phyloP scores from a whole-genome alignment of 176 grass and related monocot species.

The Oryza glumipatula region DNA sequence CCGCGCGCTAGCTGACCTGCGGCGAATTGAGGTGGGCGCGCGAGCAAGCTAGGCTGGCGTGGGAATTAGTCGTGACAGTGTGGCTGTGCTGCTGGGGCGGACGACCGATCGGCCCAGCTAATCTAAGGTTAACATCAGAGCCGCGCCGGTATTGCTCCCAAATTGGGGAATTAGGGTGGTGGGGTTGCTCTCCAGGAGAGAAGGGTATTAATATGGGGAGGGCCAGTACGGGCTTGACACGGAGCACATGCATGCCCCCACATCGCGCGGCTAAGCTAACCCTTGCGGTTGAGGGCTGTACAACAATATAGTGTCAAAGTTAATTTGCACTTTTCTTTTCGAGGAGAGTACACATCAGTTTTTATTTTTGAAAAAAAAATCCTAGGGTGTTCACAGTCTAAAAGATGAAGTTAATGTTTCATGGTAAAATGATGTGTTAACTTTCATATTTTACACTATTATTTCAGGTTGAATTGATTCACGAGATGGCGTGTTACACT shows the following conservation, averaged over 20 bases:
- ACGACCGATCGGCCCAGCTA: not conserved
- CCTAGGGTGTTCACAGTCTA: too few species aligned
- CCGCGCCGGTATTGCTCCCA: conserved; percentile 1
- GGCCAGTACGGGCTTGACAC: conserved; percentile 51
- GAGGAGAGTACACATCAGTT: not conserved
- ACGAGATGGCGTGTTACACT: too few species aligned
- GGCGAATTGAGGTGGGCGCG: not conserved
- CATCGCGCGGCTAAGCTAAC: conserved; percentile 5
- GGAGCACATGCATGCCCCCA: conserved; percentile 35
- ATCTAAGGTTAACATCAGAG: not conserved
- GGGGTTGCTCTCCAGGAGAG: conserved; percentile 38
- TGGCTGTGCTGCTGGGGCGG: too few species aligned
- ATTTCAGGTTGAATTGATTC: too few species aligned
- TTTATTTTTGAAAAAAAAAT: too few species aligned
- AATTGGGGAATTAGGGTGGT: conserved; percentile 26
- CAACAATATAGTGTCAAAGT: not conserved
- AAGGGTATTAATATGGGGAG: conserved; percentile 48
- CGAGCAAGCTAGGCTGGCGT: conserved; percentile 18
- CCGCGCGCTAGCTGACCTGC: not conserved
- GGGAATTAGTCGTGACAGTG: not conserved
- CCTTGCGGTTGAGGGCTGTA: not conserved
- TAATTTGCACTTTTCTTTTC: not conserved
- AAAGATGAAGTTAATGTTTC: too few species aligned
- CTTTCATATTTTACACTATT: too few species aligned
- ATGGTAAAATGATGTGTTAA: too few species aligned